Base-by-base conservation (phyloP, 208 protist species). In the Porcisia deanei region DNA sequence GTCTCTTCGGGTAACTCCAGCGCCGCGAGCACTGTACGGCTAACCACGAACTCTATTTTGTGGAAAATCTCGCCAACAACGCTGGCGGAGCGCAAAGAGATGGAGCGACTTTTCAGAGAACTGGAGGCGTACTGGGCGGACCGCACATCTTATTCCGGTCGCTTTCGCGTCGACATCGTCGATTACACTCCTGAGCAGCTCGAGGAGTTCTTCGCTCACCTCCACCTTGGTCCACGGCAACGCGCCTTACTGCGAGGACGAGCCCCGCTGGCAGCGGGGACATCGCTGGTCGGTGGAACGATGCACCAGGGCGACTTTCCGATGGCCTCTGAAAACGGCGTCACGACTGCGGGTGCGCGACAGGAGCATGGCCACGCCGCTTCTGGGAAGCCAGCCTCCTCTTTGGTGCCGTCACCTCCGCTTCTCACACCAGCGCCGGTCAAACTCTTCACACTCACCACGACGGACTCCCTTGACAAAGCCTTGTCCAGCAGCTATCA, bases 381-480 rank as follows among this genome's bases (percentile, higher is more conserved):
- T 49, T 30, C n/a, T 57, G 45, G 66, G 3, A 12, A 57, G 66
- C 30, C 47, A 30, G 30, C 25, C 16, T 43, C n/a, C 47, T 80
- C 43, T 37, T 58, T 37, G 60, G 54, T 34, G 25, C 37, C 65
- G 69, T 58, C 59, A 22, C 71, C 25, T 12, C 59, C 47, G 43
- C 58, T 59, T 25, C 54, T 72, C 9, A 30, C 70, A 59, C 75
- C 76, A 4, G 89, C 88, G 8, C 90, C 90, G 18, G 90, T 97
- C 41, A 97, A 97, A 75, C 83, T 97, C 25, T 97, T 95, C 82
- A 95, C 92, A 22, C 88, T 97, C 47, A 97, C 92, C 1, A 89
- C 89, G 14, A 77, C 88, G 61, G 68, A 55, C 22, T 83, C 85
- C 20, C 71, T 95, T 30, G 68, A 87, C 14, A 83, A 75, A 9